Conservation (phyloP, 1,284 basidiomycete species). For the Ceratobasidium papillatum region DNA sequence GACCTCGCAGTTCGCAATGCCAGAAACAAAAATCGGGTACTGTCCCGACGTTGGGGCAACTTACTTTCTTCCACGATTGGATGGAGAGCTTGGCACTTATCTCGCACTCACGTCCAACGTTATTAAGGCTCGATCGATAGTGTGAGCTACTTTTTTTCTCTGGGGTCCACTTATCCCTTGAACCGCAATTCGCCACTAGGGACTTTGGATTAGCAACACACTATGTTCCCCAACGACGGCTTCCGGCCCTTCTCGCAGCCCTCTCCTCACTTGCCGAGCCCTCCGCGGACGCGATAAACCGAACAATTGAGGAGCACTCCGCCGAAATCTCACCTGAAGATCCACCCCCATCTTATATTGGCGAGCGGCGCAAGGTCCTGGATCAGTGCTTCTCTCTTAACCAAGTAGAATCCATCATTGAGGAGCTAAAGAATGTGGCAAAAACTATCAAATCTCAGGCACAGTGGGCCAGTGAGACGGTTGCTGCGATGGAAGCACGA, state of each 20-base stretch:
- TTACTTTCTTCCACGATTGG: slow-evolving; percentile 88
- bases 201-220: slow-evolving; percentile 93
- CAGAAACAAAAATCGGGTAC: slow-evolving; percentile 88
- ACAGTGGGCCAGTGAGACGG: slow-evolving; percentile 79
- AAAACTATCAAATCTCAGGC: slow-evolving; percentile 58
- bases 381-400: slow-evolving; percentile 79
- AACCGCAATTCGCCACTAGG: slow-evolving; percentile 54
- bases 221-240: slow-evolving; percentile 78
- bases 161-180: background rate
- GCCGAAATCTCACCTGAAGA: slow-evolving; percentile 41
- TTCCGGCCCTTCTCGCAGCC: slow-evolving; percentile 72
- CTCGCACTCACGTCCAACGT: slow-evolving; percentile 87
- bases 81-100: slow-evolving; percentile 93
- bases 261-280: slow-evolving; percentile 68
- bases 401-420: slow-evolving; percentile 75
- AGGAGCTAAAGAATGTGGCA: slow-evolving; percentile 62
- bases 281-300: slow-evolving; percentile 58
- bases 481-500: slow-evolving; percentile 69
- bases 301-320: slow-evolving; percentile 67
- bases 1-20: slow-evolving; percentile 95
- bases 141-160: slow-evolving; percentile 36
- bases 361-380: slow-evolving; percentile 73
- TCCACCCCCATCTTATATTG: slow-evolving; percentile 62
- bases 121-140: slow-evolving; percentile 61
- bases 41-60: slow-evolving; percentile 93